These are phyloP conservation scores for Phalaenopsis hybrid DNA, from an alignment of 116 monocot species.

Conservation along the genomic window DNA sequence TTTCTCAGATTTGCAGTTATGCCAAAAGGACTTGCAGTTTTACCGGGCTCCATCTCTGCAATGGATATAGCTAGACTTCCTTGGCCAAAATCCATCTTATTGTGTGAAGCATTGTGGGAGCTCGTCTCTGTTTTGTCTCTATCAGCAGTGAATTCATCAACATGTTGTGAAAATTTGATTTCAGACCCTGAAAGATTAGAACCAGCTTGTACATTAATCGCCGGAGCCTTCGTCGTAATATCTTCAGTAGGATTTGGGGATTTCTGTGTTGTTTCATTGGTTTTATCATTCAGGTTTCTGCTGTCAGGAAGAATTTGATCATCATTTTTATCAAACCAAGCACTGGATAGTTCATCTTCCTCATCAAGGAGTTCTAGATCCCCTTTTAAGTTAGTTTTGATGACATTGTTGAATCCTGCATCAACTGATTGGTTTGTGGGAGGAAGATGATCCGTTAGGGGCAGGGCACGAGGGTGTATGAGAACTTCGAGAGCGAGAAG, in stretches of 20 bases:
- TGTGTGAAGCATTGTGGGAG: too few species aligned
- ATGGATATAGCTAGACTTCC: background rate
- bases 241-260: background rate
- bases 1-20: background rate
- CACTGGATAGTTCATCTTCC: constrained; percentile 27
- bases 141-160: background rate
- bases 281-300: background rate
- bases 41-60: background rate
- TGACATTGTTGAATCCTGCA: constrained; percentile 3
- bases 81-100: background rate
- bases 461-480: constrained; percentile 70
- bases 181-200: background rate
- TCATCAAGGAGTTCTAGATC: constrained; percentile 15
- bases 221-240: constrained; percentile 4
- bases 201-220: background rate
- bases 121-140: background rate
- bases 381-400: background rate
- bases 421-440: constrained; percentile 12
- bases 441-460: constrained; percentile 23
- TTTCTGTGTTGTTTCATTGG: background rate
- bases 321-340: constrained; percentile 10
- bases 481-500: constrained; percentile 71
- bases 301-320: constrained; percentile 1
- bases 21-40: background rate
- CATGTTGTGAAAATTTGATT: background rate